Percentiles rank a stretch among this genome's conserved stretches.
These are phyloP conservation scores for Pseudogymnoascus sp. DNA, from an alignment of 2,329 filamentous ascomycete genomes.

Conservation along the genomic window DNA sequence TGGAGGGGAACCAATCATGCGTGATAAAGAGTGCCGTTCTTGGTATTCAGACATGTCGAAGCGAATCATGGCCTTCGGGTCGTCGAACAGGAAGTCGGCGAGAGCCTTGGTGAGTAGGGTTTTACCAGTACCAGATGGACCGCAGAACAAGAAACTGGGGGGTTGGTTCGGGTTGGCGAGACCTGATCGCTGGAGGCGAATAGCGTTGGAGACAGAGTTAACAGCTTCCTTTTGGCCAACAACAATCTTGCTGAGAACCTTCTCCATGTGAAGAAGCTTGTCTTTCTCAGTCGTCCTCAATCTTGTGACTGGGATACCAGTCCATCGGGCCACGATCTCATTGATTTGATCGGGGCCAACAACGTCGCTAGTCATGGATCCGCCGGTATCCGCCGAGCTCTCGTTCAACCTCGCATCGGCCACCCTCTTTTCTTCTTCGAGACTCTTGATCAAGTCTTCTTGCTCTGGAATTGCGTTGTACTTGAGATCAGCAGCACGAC, in stretches of 20 bases:
- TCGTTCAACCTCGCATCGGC: conserved; percentile 64
- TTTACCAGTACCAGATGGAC: conserved; percentile 96
- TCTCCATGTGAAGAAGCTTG: conserved; percentile 97
- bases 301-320: conserved; percentile 92
- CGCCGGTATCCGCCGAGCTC: conserved; percentile 46
- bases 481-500: conserved; percentile 84
- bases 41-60: conserved; percentile 99
- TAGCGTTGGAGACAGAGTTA: conserved; percentile 86
- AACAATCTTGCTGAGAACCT: conserved; percentile 71
- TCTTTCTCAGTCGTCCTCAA: conserved; percentile 95
- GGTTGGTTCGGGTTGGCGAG: conserved; percentile 94
- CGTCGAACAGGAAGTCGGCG: conserved; percentile 96
- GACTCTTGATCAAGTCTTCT: conserved; percentile 65
- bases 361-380: conserved; percentile 78
- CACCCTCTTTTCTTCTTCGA: conserved; percentile 72
- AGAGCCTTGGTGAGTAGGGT: conserved; percentile 94
- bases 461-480: conserved; percentile 97
- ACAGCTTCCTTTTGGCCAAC: conserved; percentile 94
- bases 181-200: conserved; percentile 87
- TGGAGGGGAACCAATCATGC: conserved; percentile 96
- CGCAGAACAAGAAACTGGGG: conserved; percentile 97
- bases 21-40: conserved; percentile 86
- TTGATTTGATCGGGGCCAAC: conserved; percentile 98
- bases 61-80: conserved; percentile 93
- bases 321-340: conserved; percentile 94